Evolutionary conservation across 257 asterid genomes (phyloP).

Genomic region (Lantana camara): DNA sequence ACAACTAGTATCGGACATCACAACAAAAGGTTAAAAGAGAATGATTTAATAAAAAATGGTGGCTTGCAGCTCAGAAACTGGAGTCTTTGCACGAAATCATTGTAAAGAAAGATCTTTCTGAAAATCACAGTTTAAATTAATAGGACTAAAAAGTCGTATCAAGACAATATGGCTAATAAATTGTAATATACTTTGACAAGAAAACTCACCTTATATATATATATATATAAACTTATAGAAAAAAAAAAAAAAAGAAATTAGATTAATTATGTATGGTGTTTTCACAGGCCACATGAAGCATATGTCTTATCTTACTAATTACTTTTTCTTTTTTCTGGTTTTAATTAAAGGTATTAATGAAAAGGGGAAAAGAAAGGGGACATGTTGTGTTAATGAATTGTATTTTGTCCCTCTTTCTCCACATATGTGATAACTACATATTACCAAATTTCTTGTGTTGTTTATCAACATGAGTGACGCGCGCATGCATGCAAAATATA

Average conservation of each 20-base stretch:
- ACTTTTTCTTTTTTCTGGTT: too few relatives aligned
- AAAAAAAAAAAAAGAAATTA: too few relatives aligned
- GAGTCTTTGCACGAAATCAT: conserved; percentile 31
- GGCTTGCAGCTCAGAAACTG: conserved; percentile 21
- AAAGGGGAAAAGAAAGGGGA: background rate
- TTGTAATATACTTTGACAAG: conserved; percentile 27
- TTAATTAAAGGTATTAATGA: too few relatives aligned
- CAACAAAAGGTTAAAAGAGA: conserved; percentile 19
- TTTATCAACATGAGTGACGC: conserved; percentile 19
- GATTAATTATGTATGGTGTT: background rate
- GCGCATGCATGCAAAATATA: conserved; percentile 17
- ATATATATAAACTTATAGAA: too few relatives aligned
- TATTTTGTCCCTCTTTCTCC: background rate
- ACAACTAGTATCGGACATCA: conserved; percentile 16
- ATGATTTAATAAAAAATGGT: conserved; percentile 30
- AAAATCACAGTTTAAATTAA: conserved; percentile 20
- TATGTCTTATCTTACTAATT: background rate
- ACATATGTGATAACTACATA: conserved; percentile 28
- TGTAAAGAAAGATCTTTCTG: background rate
- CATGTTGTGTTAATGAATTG: background rate
- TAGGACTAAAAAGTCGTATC: background rate
- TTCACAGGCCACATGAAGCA: conserved; percentile 11
- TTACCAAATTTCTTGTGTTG: conserved; percentile 26
- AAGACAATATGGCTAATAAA: background rate
- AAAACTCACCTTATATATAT: conserved; percentile 27